Evolutionary conservation across 75 land plant genomes (phyloP).

Genomic region (Selaginella tamariscina): DNA sequence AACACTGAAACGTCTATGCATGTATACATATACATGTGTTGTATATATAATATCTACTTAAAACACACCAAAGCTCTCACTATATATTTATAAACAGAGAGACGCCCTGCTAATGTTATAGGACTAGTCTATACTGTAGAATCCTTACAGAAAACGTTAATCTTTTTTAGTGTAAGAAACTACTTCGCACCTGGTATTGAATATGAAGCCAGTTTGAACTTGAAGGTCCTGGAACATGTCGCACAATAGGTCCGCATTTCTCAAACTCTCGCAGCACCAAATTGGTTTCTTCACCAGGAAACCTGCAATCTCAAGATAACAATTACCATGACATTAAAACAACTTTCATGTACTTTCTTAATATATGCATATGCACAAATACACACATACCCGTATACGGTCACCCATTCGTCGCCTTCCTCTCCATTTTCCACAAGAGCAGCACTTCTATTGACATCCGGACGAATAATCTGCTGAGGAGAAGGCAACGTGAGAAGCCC

Average conservation of each 20-base stretch:
- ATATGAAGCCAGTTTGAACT: conserved; percentile 94
- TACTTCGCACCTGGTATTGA: conserved; percentile 62
- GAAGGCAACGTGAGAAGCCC: conserved; percentile 69
- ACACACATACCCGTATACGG: conserved; percentile 70
- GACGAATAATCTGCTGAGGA: conserved; percentile 71
- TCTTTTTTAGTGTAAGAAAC: background rate
- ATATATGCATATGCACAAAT: background rate
- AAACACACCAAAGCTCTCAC: too few species aligned
- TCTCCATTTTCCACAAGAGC: conserved; percentile 26
- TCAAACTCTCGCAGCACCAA: conserved; percentile 87
- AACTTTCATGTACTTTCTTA: background rate
- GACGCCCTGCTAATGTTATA: too few species aligned
- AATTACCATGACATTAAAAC: background rate
- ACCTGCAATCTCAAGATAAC: conserved; percentile 30
- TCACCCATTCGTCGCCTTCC: conserved; percentile 85
- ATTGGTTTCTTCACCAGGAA: conserved; percentile 77
- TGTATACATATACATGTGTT: too few species aligned
- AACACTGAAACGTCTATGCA: background rate
- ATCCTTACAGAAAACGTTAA: too few species aligned
- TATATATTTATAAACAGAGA: too few species aligned
- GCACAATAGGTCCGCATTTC: conserved; percentile 78
- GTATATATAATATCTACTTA: too few species aligned
- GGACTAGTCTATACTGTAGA: too few species aligned
- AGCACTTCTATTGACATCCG: conserved; percentile 41
- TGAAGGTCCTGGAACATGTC: conserved; percentile 86